Evolutionary conservation across 106 monocot genomes (phyloP).

Genomic region (Dendrobium huoshanense): DNA sequence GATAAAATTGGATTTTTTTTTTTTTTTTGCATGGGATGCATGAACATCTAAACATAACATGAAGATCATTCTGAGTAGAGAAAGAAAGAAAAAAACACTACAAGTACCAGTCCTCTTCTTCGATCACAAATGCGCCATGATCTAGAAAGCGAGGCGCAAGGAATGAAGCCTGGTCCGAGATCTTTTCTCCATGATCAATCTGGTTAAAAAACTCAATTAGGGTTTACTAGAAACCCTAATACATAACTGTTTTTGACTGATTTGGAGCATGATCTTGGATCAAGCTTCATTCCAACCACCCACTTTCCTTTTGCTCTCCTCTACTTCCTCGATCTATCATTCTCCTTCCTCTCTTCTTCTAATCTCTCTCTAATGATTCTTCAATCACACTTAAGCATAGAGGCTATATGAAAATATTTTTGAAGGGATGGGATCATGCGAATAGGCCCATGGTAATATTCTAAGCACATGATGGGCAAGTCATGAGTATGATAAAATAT

Average conservation of each 20-base stretch:
- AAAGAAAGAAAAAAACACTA: neutral
- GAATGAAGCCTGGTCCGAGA: conserved; percentile 5
- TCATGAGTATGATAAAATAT: neutral
- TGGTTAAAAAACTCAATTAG: neutral
- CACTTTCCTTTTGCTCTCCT: neutral
- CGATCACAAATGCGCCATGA: neutral
- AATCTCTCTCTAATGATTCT: neutral
- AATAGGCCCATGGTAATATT: neutral
- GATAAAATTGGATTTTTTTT: neutral
- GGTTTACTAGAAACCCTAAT: neutral
- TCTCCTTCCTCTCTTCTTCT: too few species aligned
- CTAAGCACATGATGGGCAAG: neutral
- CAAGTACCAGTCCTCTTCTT: neutral
- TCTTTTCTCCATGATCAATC: neutral
- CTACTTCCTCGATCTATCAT: too few species aligned
- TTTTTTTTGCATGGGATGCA: neutral
- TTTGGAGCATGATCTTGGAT: neutral
- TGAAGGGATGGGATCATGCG: neutral
- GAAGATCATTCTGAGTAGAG: neutral
- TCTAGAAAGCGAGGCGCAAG: neutral
- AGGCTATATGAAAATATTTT: neutral
- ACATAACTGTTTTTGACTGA: neutral
- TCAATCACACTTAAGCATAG: neutral
- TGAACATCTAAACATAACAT: neutral
- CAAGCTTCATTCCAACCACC: conserved; percentile 1